These are phyloP conservation scores for Pyrenopolyporus hunteri DNA, from an alignment of 495 filamentous ascomycete genomes.

Conservation along the genomic window DNA sequence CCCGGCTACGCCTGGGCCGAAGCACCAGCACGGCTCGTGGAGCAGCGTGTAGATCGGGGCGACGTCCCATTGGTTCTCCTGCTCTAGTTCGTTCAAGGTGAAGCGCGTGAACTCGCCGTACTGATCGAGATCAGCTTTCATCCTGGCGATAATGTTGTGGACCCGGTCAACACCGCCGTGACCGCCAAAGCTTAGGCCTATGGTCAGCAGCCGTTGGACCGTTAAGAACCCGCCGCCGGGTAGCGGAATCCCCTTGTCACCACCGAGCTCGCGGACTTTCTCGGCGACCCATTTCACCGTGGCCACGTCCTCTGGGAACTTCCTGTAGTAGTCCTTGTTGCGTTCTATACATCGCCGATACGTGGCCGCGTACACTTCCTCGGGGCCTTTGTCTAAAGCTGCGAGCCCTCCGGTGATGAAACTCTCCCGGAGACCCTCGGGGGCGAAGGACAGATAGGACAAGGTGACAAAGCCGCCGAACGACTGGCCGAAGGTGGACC, in stretches of 20 bases:
- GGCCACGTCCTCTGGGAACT: conserved; percentile 83
- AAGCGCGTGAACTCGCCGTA: conserved; percentile 76
- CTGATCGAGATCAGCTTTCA: conserved; percentile 70
- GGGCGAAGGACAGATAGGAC: conserved; percentile 81
- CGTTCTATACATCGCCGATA: conserved; percentile 66
- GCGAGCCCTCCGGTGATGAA: conserved; percentile 85
- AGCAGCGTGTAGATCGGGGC: conserved; percentile 82
- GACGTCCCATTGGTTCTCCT: conserved; percentile 69
- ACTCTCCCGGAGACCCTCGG: conserved; percentile 77
- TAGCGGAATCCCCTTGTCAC: conserved; percentile 57
- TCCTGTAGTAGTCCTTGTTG: conserved; percentile 80
- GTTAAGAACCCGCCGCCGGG: conserved; percentile 73
- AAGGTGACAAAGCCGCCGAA: conserved; percentile 88
- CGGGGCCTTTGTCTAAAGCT: conserved; percentile 71
- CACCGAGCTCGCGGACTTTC: conserved; percentile 59
- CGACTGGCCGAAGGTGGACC: conserved; percentile 85
- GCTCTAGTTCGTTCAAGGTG: conserved; percentile 70
- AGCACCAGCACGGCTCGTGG: conserved; percentile 86
- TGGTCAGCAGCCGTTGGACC: conserved; percentile 69
- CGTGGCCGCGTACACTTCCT: conserved; percentile 75
- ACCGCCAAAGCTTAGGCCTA: conserved; percentile 77
- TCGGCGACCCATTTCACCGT: conserved; percentile 69
- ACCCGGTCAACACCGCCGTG: conserved; percentile 75
- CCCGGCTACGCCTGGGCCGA: conserved; percentile 50
- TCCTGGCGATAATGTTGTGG: conserved; percentile 72